Conservation (phyloP, 257 asterid species). For the Nicotiana noctiflora region DNA sequence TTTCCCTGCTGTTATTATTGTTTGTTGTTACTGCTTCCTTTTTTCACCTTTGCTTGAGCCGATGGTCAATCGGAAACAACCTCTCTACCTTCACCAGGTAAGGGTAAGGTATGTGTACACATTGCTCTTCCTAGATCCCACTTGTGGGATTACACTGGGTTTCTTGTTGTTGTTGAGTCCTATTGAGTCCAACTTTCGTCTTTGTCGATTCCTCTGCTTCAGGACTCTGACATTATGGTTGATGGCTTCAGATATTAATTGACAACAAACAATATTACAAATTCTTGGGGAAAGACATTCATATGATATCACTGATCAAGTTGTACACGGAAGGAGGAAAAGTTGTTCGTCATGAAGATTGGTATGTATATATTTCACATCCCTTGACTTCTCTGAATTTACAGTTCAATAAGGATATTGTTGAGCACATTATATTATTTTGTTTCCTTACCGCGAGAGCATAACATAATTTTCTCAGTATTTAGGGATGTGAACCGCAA, state of each 20-base stretch:
- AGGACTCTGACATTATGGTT: background rate
- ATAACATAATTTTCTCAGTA: background rate
- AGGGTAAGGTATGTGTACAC: too few relatives aligned
- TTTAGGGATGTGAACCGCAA: background rate
- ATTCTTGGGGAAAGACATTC: conserved; percentile 63
- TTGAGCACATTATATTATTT: background rate
- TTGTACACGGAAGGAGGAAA: conserved; percentile 71
- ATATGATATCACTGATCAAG: conserved; percentile 72
- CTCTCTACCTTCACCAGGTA: too few relatives aligned
- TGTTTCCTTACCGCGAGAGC: background rate
- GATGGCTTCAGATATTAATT: conserved; percentile 45
- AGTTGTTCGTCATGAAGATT: conserved; percentile 71
- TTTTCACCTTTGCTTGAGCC: too few relatives aligned
- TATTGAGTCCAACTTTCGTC: background rate
- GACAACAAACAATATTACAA: conserved; percentile 86
- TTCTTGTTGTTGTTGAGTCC: background rate
- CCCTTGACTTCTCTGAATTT: background rate
- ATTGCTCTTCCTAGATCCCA: too few relatives aligned
- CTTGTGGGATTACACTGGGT: too few relatives aligned
- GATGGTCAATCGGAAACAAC: too few relatives aligned
- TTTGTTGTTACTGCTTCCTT: too few relatives aligned
- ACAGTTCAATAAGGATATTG: background rate
- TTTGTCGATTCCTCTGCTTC: background rate
- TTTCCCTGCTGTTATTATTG: too few relatives aligned
- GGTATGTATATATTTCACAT: conserved; percentile 32